Conservation (phyloP, 2,329 filamentous ascomycete species). For the Cytospora leucostoma region DNA sequence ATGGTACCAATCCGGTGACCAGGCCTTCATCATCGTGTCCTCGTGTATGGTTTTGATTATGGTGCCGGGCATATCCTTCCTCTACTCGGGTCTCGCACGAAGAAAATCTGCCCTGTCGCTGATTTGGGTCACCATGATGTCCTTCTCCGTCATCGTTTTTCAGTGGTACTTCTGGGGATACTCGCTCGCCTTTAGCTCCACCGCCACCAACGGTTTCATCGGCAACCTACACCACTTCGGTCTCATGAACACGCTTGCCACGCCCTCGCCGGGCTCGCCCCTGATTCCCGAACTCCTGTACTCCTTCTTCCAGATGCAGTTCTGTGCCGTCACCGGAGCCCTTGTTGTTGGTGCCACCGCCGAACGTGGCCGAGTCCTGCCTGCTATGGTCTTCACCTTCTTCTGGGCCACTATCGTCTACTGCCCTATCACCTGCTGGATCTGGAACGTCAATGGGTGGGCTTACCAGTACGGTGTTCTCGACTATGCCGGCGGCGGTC, state of each 20-base stretch:
- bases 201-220: constrained; percentile 85
- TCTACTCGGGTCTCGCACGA: constrained; percentile 96
- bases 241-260: constrained; percentile 78
- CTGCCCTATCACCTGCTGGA: constrained; percentile 95
- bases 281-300: constrained; percentile 88
- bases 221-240: constrained; percentile 89
- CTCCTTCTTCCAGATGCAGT: constrained; percentile 99
- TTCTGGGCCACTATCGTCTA: constrained; percentile 97
- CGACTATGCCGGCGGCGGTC: constrained; percentile 94
- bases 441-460: constrained; percentile 95
- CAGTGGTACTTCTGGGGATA: constrained; percentile 99
- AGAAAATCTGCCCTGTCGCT: constrained; percentile 96
- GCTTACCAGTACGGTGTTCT: constrained; percentile 86
- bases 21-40: constrained; percentile 87
- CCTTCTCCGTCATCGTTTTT: constrained; percentile 86
- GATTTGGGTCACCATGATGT: constrained; percentile 97
- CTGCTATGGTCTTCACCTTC: constrained; percentile 93
- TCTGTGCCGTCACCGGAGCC: constrained; percentile 87
- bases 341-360: constrained; percentile 91
- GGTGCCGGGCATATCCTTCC: constrained; percentile 94
- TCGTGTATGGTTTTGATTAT: constrained; percentile 95
- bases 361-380: constrained; percentile 89
- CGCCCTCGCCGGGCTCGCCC: constrained; percentile 84
- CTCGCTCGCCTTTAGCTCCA: constrained; percentile 84
- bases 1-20: constrained; percentile 90